Base-by-base conservation (phyloP, 106 monocot species). In the Acorus calamus region DNA sequence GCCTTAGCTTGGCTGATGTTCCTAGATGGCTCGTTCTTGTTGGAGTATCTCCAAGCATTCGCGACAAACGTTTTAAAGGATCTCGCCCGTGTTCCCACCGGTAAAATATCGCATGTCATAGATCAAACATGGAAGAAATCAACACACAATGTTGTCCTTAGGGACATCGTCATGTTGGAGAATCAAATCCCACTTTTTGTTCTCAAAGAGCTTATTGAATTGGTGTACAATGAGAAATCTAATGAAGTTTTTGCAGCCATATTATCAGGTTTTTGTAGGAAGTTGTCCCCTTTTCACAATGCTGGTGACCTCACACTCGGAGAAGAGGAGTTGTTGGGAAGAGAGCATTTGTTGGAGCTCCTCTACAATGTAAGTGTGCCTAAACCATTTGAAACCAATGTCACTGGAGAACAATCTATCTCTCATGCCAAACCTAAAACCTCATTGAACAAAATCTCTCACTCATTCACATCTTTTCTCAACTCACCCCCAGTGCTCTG, bases 1-100 rank as follows among this genome's bases (percentile, higher is more conserved):
- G 71, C 77, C 2, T 48, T 92, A 12, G 79, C 82, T 4, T 92
- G 92, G 87, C 77, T 92, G 79, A 82, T 92, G 92, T 79, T 82
- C 0, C 59, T 92, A 5, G 87, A 92, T 6, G 79, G 79, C 3
- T 87, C 84, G 0, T 88, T 92, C 75, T 68, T 92, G 54, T 74
- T 92, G 5, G 79, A 84, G 47, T 84, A 84, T 70, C 76, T 89
- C 2, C 79, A 77, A 42, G 65, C 68, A 4, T 82, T 59, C 6
- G 14, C 65, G 2, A 53, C 4, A 1, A 51, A 47, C 5, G 60
- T 70, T 0, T 44, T 43, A 8, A 64, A 60, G 46, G 12, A 9
- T 3, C 14, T 57, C 43, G 66, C n/a, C 3, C 57, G 56, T 56
- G 57, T 69, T 4, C 71, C 83, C 0, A 65, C 78, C 0, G 28